These are phyloP conservation scores for Populus deltoides DNA, from an alignment of 345 rosid species.

Conservation along the genomic window DNA sequence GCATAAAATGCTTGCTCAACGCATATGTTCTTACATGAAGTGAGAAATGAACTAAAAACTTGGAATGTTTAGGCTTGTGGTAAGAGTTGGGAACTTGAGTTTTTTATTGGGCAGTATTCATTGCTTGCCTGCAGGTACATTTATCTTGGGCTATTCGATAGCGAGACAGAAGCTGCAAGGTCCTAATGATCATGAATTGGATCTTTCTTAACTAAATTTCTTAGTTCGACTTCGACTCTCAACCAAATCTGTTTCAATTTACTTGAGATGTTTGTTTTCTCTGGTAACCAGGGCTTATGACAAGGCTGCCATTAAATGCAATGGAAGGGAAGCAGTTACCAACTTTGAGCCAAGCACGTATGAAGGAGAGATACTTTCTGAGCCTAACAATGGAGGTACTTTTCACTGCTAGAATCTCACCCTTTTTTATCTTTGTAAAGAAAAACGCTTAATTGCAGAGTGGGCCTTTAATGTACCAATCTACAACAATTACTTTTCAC, in stretches of 20 bases:
- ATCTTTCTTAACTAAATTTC: constrained; percentile 2
- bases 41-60: constrained; percentile 1
- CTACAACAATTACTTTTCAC: constrained; percentile 5
- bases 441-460: not conserved
- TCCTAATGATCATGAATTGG: constrained; percentile 23
- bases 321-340: constrained; percentile 91
- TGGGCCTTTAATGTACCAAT: not conserved
- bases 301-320: constrained; percentile 81
- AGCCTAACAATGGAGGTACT: constrained; percentile 33
- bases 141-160: constrained; percentile 90
- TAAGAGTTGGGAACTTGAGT: constrained; percentile 16
- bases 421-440: not conserved
- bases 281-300: constrained; percentile 72
- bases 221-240: not conserved
- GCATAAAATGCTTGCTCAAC: not conserved
- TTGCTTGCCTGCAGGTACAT: constrained; percentile 68
- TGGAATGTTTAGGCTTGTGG: constrained; percentile 11
- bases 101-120: constrained; percentile 24
- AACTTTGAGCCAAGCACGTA: constrained; percentile 77
- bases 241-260: not conserved
- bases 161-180: constrained; percentile 97
- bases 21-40: not conserved
- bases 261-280: constrained; percentile 12
- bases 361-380: constrained; percentile 40
- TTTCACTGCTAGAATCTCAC: not conserved